Base-by-base conservation (phyloP, 352 stramenopile genomes). In the Pythium periplocum region DNA sequence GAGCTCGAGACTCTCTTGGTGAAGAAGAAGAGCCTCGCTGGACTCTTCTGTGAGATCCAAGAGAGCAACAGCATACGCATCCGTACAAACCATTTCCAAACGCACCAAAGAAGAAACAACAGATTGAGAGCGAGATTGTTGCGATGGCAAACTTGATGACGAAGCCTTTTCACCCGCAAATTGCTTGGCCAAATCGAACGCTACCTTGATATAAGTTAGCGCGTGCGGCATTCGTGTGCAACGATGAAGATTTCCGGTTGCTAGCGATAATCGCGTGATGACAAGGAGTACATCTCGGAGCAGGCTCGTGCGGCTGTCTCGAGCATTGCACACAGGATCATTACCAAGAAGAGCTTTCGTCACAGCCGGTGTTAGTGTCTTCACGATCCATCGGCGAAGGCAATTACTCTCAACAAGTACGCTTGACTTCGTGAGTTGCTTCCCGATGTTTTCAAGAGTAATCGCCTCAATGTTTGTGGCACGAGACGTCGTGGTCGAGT, bases 81-180 rank as follows among this genome's bases (percentile, higher is more conserved):
- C 69, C 2, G 66, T 64, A 37, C 74, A 78, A 26, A 70, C 51
- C 66, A 83, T 69, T 42, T 86, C 73, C 12, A 83, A 56, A 3
- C 66, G 75, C n/a, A 37, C 46, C 4, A 68, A 43, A 2, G 33
- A 36, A 2, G 55, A 10, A 32, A n/a, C n/a, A 6, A 6, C 4
- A 12, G 6, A 11, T n/a, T 36, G 4, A n/a, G 45, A 8, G n/a
- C 7, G 38, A 8, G 38, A 42, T 26, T 26, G 17, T 26, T 26
- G 17, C 42, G 42, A 26, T 7, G 46, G 7, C 48, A 47, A 12
- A 34, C 6, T 8, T 31, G 48, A 55, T 42, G 45, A 53, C 0
- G 30, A 4, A 4, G 45, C 35, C 12, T 51, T 9, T 4, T 64
- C 58, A 8, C 35, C 51, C 5, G 42, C 51, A 10, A 77, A 51